Evolutionary conservation across 345 rosid species (phyloP), one percentile per base, ranked within the genome.

Genomic region (Rubroshorea leprosula): DNA sequence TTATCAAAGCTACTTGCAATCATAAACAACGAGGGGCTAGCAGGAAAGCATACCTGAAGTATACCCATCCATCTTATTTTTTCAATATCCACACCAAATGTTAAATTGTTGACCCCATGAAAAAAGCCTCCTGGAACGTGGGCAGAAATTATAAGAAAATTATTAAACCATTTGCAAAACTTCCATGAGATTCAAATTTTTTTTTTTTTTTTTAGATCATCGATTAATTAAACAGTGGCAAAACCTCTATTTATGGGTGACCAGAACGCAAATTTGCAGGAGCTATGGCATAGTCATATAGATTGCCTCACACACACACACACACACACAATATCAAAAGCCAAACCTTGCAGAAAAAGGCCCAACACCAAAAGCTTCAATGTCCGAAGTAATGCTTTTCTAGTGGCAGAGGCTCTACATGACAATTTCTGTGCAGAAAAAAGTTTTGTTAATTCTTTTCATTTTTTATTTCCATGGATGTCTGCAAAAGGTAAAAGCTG

Each of bases 341-440:
- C 19, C 54, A 23, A 53, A 83, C 97, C 97, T 90, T 90, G 97
- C 53, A 90, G 87, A 61, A 90, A 79, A 65, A 87, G 65, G 50
- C 97, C 96, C 46, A 87, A 62, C 2, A 66, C 2, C 0, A 90
- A 60, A 61, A 90, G 84, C 68, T 85, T 90, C 35, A 83, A 54
- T 0, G 81, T 63, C 55, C 90, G 83, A 49, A 72, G 60, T 23
- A 73, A n/a, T 38, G 89, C 87, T 69, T 87, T 90, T 70, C 76
- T 73, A 19, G 96, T 83, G 35, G 97, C 93, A 41, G 46, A 64
- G 39, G 50, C 73, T 75, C 70, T 78, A 70, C 77, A 70, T 4
- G 89, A 60, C 52, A 71, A 56, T 75, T 72, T 85, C 97, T 90
- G 70, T 51, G 25, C 1, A 24, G 31, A 51, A 49, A 24, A 55